Evolutionary conservation across 345 rosid genomes (phyloP), one percentile per base, ranked within the genome.

Genomic region (Gynandropsis gynandra): DNA sequence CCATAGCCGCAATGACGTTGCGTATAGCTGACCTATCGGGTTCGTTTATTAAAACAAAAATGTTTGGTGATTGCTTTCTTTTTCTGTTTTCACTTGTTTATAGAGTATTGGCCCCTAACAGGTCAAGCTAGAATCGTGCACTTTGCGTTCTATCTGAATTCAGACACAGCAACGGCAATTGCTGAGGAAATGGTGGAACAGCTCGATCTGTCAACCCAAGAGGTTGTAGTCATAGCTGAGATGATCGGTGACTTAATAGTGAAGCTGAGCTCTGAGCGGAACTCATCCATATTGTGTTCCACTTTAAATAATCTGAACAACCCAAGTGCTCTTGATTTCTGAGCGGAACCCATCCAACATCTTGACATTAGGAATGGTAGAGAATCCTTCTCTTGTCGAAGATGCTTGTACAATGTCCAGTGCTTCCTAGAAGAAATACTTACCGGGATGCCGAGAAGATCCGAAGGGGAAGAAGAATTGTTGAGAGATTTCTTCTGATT

Each of bases 101-200:
- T 11, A 33, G 10, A 33, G 31, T 38, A 15, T 57, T 27, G 9
- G 17, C 16, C 29, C 52, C 2, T 50, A 27, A 51, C 63, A 65
- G 70, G 59, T 41, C 58, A 52, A 52, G 80, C 66, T 46, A 79
- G 73, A 47, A 80, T 81, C 48, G 73, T 90, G 48, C 80, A 83
- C 64, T 90, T 90, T 61, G 42, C 64, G 9, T 90, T 81, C 71
- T 84, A 65, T 55, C 77, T 82, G 18, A 69, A 80, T 45, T 72
- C 82, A 5, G 98, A 90, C 61, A 90, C 98, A 9, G 74, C 82
- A 20, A 53, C 59, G 39, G 80, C 89, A 20, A 75, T 90, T 1
- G 78, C 89, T 21, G 74, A 68, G 71, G 96, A 90, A 77, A 90
- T 90, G 98, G 88, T 76, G 57, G 95, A 87, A 66, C 75, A 87